Evolutionary conservation across 2,329 filamentous ascomycete genomes (phyloP).

Genomic region (Tolypocladium sp.): DNA sequence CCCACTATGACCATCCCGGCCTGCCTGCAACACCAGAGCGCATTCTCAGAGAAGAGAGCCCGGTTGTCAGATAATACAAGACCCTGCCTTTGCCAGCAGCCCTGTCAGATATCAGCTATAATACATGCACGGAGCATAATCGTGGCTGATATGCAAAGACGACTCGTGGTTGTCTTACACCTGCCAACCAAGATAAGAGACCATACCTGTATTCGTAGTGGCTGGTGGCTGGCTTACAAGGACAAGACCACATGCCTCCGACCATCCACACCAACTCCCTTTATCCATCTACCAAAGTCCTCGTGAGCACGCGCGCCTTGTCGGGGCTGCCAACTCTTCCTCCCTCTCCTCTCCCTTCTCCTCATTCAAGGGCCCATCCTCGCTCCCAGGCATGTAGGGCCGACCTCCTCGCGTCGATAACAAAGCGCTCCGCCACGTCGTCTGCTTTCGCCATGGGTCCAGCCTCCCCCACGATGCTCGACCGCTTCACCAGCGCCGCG

Average conservation of each 20-base stretch:
- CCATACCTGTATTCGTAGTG: neutral
- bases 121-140: neutral
- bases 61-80: neutral
- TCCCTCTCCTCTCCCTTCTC: neutral
- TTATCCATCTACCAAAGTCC: neutral
- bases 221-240: neutral
- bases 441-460: neutral
- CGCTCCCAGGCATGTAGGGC: neutral
- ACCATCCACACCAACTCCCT: neutral
- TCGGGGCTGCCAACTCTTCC: neutral
- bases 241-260: neutral
- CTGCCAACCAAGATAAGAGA: neutral
- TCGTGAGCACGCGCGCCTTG: neutral
- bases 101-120: neutral
- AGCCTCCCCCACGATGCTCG: constrained; percentile 17
- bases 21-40: neutral
- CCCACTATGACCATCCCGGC: neutral
- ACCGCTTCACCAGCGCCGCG: constrained; percentile 14
- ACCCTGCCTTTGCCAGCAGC: neutral
- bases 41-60: neutral
- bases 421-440: neutral
- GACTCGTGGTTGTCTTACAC: neutral
- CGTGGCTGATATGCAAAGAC: neutral
- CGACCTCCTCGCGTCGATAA: neutral
- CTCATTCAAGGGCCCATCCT: neutral